Base-by-base conservation (phyloP, 148 eudicot genomes). In the Vaccinium vitisidaea region DNA sequence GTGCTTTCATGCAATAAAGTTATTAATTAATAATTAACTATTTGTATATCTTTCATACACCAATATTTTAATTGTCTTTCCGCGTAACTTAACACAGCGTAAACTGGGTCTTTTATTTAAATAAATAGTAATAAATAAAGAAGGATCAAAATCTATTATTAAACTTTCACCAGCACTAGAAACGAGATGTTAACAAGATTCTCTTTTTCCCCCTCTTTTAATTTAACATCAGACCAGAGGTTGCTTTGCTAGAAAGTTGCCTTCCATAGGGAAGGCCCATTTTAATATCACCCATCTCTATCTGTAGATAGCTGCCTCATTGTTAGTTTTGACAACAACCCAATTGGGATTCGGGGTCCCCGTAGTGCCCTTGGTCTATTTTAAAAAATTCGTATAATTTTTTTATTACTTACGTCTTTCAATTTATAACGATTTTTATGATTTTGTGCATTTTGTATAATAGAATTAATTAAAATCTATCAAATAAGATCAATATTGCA, bases 201-300 rank as follows among this genome's bases (percentile, higher is more conserved):
- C 83, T 80, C 59, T 21, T 59, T 80, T 36, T 12, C 65, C 21
- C 39, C 14, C 48, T 4, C 13, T 55, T 25, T 58, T 80, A 39
- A 48, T 82, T 82, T 43, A 49, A 65, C 76, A 13, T 46, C 39
- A 81, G 16, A 27, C 0, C 43, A 11, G 16, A 14, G 49, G 55
- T 59, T 81, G 54, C 75, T 81, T 48, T 46, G 58, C 54, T 14
- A 67, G 32, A 48, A 50, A 12, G 75, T 81, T 81, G 83, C 73
- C 61, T 80, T 80, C 83, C 27, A n/a, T 80, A 80, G 83, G 70
- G 70, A 65, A 19, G 61, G 73, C 13, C 25, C 83, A 80, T 27
- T 80, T 32, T 55, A 55, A 80, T 55, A 61, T 81, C 8, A 21
- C 6, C 32, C n/a, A 71, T 71, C 4, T 30, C 9, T 71, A 1